Evolutionary conservation across 192 early-diverging fungal species (phyloP).

Genomic region (Coemansia sp.): DNA sequence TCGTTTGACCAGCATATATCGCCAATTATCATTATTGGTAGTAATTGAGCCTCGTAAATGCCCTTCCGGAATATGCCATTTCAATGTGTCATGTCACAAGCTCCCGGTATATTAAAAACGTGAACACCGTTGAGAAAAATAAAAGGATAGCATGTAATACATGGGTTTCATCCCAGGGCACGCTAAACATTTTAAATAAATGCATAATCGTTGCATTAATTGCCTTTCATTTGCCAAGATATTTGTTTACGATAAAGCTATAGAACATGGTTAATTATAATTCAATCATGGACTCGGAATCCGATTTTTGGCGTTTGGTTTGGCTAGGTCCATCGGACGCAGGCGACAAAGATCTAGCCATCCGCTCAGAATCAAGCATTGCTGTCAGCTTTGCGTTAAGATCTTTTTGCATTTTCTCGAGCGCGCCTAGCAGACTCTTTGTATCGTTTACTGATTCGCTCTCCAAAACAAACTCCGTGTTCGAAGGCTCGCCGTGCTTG

Average conservation of each 20-base stretch:
- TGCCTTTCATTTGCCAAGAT: neutral
- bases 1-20: too few relatives aligned
- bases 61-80: neutral
- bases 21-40: too few relatives aligned
- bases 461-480: slow-evolving; percentile 18
- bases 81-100: neutral
- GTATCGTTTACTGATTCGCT: slow-evolving; percentile 1
- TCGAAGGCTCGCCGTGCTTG: neutral
- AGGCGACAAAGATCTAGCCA: neutral
- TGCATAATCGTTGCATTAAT: too few relatives aligned
- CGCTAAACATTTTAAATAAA: too few relatives aligned
- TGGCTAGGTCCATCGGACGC: slow-evolving; percentile 1
- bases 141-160: neutral
- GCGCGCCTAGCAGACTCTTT: slow-evolving; percentile 11
- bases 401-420: slow-evolving; percentile 22
- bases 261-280: neutral
- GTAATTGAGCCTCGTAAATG: too few relatives aligned
- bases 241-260: neutral
- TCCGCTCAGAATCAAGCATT: slow-evolving; percentile 35
- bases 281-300: neutral
- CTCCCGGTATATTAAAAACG: neutral
- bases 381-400: slow-evolving; percentile 37
- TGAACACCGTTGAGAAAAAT: neutral
- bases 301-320: slow-evolving; percentile 6
- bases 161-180: neutral